A percentile compares a stretch with the other conserved stretches of the same genome.
Conservation (phyloP, 495 filamentous ascomycete species). For the Neurospora cerealis region DNA sequence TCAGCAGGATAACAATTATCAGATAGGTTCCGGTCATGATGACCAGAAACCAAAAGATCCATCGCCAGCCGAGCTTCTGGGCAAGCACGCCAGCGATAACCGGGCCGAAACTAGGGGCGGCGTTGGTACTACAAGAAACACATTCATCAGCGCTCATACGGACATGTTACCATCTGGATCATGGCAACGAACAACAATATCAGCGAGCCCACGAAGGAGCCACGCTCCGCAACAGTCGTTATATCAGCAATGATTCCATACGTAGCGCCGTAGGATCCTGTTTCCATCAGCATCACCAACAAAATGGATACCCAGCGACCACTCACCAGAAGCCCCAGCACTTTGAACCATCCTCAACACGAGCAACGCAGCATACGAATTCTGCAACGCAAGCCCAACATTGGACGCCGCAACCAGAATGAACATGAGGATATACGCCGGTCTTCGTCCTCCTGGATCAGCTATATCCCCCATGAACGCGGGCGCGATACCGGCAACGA, state of each 20-base stretch:
- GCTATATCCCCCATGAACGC: constrained; percentile 40
- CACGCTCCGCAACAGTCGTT: constrained; percentile 34
- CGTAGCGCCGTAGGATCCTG: constrained; percentile 3
- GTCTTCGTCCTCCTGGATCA: constrained; percentile 37
- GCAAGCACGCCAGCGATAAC: constrained; percentile 43
- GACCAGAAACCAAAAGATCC: constrained; percentile 52
- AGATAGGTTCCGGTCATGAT: constrained; percentile 26
- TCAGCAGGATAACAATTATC: constrained; percentile 22
- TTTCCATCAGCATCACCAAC: background rate
- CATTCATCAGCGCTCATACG: background rate
- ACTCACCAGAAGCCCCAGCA: constrained; percentile 31
- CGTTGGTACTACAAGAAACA: constrained; percentile 7
- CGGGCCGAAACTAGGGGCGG: constrained; percentile 34
- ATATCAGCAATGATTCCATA: constrained; percentile 42
- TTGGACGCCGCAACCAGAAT: constrained; percentile 39
- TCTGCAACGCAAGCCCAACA: constrained; percentile 40
- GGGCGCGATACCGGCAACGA: constrained; percentile 40
- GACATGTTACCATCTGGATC: background rate
- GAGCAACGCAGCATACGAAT: constrained; percentile 37
- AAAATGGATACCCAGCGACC: background rate
- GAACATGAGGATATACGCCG: constrained; percentile 39
- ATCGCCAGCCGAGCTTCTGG: constrained; percentile 44
- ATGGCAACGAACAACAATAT: background rate
- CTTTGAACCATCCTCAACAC: constrained; percentile 42
- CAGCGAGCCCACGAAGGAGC: constrained; percentile 33